Percentiles rank a stretch among this genome's conserved stretches.
phyloP scores from a whole-genome alignment of 2,329 filamentous ascomycete species.

The Samsoniella hepiali region DNA sequence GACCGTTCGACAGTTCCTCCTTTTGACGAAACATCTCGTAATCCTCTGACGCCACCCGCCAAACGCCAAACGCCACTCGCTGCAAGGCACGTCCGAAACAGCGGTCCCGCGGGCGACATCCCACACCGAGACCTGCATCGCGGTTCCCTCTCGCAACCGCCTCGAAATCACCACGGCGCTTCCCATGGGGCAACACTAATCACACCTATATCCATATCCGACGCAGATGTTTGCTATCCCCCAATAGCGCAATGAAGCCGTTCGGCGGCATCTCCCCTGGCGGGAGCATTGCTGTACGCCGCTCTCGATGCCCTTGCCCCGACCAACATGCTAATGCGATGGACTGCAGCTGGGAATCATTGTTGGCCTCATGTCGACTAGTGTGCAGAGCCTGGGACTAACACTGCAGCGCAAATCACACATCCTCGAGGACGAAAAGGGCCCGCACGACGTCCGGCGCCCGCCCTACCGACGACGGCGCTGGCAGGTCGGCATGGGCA shows the following conservation, averaged over 20 bases:
- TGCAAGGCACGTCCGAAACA: neutral
- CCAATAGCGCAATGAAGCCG: constrained; percentile 59
- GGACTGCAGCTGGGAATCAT: constrained; percentile 74
- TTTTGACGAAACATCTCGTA: neutral
- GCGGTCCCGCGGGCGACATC: neutral
- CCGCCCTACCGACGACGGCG: constrained; percentile 85
- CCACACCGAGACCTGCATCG: neutral
- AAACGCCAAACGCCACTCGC: neutral
- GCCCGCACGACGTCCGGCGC: constrained; percentile 69
- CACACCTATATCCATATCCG: constrained; percentile 23
- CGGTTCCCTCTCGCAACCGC: neutral
- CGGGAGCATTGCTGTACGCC: constrained; percentile 70
- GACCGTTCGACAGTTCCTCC: neutral
- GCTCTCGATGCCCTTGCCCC: neutral
- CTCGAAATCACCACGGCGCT: neutral
- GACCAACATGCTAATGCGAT: neutral
- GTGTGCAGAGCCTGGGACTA: constrained; percentile 89
- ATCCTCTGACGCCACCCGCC: neutral
- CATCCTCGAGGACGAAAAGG: constrained; percentile 94
- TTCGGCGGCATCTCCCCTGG: constrained; percentile 73
- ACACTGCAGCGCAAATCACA: constrained; percentile 98
- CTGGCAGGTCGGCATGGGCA: constrained; percentile 97
- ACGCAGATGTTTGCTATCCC: constrained; percentile 47
- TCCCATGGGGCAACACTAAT: constrained; percentile 26
- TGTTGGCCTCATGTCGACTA: constrained; percentile 89